Evolutionary conservation across 2,329 filamentous ascomycete species (phyloP).

Genomic region (Aspergillus arachidicola): DNA sequence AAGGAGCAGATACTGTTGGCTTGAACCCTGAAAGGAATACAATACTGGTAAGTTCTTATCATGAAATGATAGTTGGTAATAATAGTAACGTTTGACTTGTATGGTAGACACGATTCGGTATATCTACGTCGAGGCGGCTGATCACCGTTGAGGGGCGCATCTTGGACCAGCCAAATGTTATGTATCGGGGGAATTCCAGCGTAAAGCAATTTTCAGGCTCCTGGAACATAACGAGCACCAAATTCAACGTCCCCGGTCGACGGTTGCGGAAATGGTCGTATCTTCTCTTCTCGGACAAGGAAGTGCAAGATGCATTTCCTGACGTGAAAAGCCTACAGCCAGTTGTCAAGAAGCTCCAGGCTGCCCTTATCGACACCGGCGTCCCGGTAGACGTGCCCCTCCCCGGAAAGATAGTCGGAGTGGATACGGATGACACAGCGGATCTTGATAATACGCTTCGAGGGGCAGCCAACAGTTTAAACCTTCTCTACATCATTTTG

Average conservation of each 20-base stretch:
- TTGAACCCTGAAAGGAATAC: constrained; percentile 51
- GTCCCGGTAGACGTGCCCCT: neutral
- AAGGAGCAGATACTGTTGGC: neutral
- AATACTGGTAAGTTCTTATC: neutral
- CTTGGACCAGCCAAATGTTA: neutral
- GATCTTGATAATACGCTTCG: neutral
- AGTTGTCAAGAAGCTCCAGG: neutral
- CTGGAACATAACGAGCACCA: neutral
- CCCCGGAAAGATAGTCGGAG: neutral
- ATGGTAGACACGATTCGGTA: neutral
- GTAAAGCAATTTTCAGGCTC: neutral
- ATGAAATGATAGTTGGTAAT: neutral
- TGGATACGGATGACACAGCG: neutral
- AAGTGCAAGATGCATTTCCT: neutral
- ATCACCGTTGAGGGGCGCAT: neutral
- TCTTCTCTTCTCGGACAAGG: neutral
- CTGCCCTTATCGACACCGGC: neutral
- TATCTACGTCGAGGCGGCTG: neutral
- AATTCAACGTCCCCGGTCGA: neutral
- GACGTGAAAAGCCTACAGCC: neutral
- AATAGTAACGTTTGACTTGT: neutral
- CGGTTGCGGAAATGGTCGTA: neutral
- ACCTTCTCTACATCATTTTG: neutral
- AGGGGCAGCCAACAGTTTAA: neutral
- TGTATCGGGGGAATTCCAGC: neutral